Conservation (phyloP, 2,329 filamentous ascomycete species). For the Trichoderma gracile region DNA sequence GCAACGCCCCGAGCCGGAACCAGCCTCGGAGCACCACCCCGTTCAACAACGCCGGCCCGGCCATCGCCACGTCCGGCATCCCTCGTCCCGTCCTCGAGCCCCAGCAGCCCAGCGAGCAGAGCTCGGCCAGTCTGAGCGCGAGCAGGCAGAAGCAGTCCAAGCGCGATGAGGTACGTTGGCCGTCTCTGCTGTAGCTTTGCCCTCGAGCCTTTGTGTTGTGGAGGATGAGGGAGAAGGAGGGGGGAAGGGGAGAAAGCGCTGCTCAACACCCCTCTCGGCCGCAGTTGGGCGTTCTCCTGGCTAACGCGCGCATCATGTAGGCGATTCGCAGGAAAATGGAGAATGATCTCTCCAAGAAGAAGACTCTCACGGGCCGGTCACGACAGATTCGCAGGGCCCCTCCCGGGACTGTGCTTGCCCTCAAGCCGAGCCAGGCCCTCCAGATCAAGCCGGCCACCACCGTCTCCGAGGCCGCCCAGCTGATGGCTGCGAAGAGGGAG, state of each 20-base stretch:
- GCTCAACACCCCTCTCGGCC: conserved; percentile 2
- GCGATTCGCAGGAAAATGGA: conserved; percentile 97
- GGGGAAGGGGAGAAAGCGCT: neutral
- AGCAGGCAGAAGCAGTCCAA: conserved; percentile 96
- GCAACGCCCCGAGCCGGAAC: conserved; percentile 62
- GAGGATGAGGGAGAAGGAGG: neutral
- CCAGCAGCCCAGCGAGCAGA: conserved; percentile 62
- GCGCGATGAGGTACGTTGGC: conserved; percentile 89
- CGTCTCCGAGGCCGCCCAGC: conserved; percentile 91
- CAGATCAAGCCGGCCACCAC: conserved; percentile 96
- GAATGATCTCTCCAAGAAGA: conserved; percentile 97
- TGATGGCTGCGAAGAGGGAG: conserved; percentile 98
- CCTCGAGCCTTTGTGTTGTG: conserved; percentile 1
- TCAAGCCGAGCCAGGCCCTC: conserved; percentile 92
- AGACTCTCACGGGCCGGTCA: conserved; percentile 73
- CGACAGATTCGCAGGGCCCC: conserved; percentile 90
- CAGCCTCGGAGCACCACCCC: conserved; percentile 59
- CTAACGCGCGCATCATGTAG: conserved; percentile 49
- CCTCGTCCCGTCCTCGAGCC: conserved; percentile 70
- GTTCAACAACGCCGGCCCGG: conserved; percentile 59
- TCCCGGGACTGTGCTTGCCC: conserved; percentile 89
- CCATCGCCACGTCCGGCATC: conserved; percentile 58
- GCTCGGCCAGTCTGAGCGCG: conserved; percentile 70
- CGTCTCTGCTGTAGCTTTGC: neutral
- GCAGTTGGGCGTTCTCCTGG: conserved; percentile 24